Base-by-base conservation (phyloP, 2,329 filamentous ascomycete species). In the Diaporthe ilicicola region DNA sequence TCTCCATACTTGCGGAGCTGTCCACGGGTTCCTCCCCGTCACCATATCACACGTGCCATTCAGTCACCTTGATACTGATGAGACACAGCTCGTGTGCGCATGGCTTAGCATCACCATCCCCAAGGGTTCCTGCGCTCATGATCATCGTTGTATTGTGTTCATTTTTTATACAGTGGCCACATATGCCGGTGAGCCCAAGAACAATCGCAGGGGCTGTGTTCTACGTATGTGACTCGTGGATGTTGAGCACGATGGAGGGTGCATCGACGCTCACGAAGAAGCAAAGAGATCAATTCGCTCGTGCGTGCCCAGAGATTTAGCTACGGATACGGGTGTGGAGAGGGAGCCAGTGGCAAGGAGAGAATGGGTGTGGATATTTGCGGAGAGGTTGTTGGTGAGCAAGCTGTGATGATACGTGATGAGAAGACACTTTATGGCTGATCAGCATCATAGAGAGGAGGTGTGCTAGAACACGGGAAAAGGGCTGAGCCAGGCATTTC, bases 1-100 rank as follows among this genome's bases (percentile, higher is more conserved):
- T 78, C 10, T 77, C 81, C 0, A 75, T 83, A 66, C 75, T 82
- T 7, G 76, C 81, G 19, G 81, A 83, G 72, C 27, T 71, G 2
- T n/a, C n/a, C n/a, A n/a, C n/a, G n/a, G n/a, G n/a, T 76, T 81
- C 66, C 78, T 83, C 22, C 79, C 81, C 2, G 76, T 84, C 32
- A 77, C 81, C 44, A 77, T 84, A 0, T 76, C 79, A 73, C 82
- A 82, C 69, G 77, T 84, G 15, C 81, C 81, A 0, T 83, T 78
- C 74, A 79, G 78, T 1, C 75, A 80, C 13, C 80, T 78, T 24
- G 79, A 81, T 72, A 81, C 80, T 7, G 80, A 74, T 39, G 67
- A 78, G 2, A 76, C 80, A 1, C 77, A 78, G 44, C 67, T 72
- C 6, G 75, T 81, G 24, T 81, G 80, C 71, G 77, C 77, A 17